Conservation (phyloP, 2,329 filamentous ascomycete genomes). For the Hirsutella rhossiliensis region DNA sequence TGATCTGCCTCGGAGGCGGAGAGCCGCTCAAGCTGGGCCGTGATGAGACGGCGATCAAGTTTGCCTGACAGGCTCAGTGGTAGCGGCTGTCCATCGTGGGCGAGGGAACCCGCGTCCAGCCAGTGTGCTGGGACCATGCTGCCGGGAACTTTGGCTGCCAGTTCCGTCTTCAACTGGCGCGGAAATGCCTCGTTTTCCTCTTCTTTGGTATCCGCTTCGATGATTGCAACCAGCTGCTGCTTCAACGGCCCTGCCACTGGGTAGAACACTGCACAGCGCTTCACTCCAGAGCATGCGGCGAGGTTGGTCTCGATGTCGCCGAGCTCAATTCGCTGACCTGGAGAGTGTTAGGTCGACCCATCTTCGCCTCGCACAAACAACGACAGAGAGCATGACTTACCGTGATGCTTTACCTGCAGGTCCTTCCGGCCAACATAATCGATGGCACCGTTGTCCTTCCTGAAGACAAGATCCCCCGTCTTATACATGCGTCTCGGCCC, state of each 20-base stretch:
- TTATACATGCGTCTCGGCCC: conserved; percentile 25
- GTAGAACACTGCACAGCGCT: conserved; percentile 1
- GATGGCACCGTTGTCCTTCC: conserved; percentile 25
- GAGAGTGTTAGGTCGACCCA: not conserved
- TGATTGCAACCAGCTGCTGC: not conserved
- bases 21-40: not conserved
- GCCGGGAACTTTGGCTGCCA: conserved; percentile 1
- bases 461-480: conserved; percentile 33
- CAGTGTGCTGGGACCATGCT: conserved; percentile 1
- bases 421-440: conserved; percentile 29
- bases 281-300: not conserved
- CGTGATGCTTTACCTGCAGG: conserved; percentile 33
- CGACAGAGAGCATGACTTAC: conserved; percentile 13
- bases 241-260: not conserved
- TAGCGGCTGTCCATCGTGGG: not conserved
- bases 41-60: conserved; percentile 1
- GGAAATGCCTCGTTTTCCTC: not conserved
- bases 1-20: not conserved
- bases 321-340: conserved; percentile 34
- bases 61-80: conserved; percentile 1
- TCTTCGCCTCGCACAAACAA: no score
- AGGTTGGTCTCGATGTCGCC: conserved; percentile 8
- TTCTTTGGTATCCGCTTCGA: not conserved
- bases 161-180: not conserved
- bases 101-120: not conserved